These are phyloP conservation scores for Diaporthe ampelina DNA, from an alignment of 2,329 filamentous ascomycete genomes.

Conservation along the genomic window DNA sequence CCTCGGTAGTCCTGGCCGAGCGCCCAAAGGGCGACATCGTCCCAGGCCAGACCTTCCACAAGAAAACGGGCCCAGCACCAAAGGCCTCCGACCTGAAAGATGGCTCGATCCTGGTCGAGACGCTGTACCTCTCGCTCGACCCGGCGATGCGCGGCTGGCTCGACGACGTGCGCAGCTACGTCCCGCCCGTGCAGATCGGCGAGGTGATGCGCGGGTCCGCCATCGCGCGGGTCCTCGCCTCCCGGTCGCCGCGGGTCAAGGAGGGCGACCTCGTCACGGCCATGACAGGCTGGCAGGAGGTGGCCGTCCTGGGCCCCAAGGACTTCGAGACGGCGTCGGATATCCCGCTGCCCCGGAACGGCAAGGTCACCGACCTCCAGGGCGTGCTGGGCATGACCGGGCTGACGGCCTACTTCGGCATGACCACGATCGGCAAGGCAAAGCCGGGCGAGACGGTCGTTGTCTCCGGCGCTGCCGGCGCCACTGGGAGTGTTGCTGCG, in stretches of 20 bases:
- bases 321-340: conserved; percentile 49
- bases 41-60: conserved; percentile 74
- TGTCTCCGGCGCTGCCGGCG: conserved; percentile 76
- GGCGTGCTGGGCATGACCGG: conserved; percentile 72
- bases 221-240: conserved; percentile 66
- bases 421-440: conserved; percentile 72
- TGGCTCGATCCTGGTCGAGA: conserved; percentile 66
- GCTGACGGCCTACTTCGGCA: conserved; percentile 77
- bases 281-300: conserved; percentile 69
- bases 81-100: conserved; percentile 59
- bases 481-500: conserved; percentile 75
- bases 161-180: conserved; percentile 62
- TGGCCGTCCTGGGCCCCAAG: conserved; percentile 64
- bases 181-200: conserved; percentile 72
- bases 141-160: conserved; percentile 77
- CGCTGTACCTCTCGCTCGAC: conserved; percentile 71
- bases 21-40: conserved; percentile 73
- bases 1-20: conserved; percentile 68
- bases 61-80: conserved; percentile 65
- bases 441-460: conserved; percentile 76
- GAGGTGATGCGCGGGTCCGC: conserved; percentile 71
- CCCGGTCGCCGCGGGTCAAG: conserved; percentile 59
- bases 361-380: conserved; percentile 64
- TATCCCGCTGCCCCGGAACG: conserved; percentile 43
- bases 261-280: conserved; percentile 66